Evolutionary conservation across 2,329 filamentous ascomycete species (phyloP).

Genomic region (Ascochyta rabiei): DNA sequence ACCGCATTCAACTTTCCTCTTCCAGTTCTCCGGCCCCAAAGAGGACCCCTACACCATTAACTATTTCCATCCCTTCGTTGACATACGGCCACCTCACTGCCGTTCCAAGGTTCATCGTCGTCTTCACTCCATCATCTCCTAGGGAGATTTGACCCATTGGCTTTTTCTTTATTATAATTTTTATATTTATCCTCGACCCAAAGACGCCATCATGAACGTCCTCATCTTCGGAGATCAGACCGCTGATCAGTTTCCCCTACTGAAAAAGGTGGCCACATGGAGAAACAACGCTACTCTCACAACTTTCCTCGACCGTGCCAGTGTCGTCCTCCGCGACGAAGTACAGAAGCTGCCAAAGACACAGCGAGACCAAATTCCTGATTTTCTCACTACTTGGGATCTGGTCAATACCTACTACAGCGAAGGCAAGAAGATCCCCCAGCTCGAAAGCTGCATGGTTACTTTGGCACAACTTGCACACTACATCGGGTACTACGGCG

Average conservation of each 20-base stretch:
- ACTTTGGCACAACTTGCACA: conserved; percentile 70
- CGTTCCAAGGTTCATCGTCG: conserved; percentile 7
- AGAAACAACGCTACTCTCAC: conserved; percentile 64
- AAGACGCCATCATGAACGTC: conserved; percentile 50
- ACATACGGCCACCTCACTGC: conserved; percentile 18
- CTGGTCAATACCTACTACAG: conserved; percentile 69
- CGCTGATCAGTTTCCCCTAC: conserved; percentile 67
- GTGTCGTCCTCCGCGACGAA: conserved; percentile 65
- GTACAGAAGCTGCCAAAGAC: conserved; percentile 62
- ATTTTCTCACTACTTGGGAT: conserved; percentile 67
- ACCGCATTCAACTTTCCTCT: conserved; percentile 29
- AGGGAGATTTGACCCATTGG: conserved; percentile 8
- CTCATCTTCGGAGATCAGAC: conserved; percentile 76
- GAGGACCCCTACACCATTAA: conserved; percentile 14
- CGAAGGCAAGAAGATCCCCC: conserved; percentile 63
- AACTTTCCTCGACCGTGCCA: conserved; percentile 66
- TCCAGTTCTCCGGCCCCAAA: conserved; percentile 34
- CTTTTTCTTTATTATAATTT: conserved; percentile 22
- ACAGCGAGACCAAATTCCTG: conserved; percentile 64
- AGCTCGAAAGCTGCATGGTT: conserved; percentile 68
- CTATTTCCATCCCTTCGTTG: conserved; percentile 19
- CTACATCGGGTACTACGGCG: conserved; percentile 67
- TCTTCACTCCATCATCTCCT: conserved; percentile 4
- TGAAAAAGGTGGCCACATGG: conserved; percentile 57
- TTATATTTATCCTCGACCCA: conserved; percentile 32